Base-by-base conservation (phyloP, 2,329 filamentous ascomycete species). In the Podosphaera xanthii region DNA sequence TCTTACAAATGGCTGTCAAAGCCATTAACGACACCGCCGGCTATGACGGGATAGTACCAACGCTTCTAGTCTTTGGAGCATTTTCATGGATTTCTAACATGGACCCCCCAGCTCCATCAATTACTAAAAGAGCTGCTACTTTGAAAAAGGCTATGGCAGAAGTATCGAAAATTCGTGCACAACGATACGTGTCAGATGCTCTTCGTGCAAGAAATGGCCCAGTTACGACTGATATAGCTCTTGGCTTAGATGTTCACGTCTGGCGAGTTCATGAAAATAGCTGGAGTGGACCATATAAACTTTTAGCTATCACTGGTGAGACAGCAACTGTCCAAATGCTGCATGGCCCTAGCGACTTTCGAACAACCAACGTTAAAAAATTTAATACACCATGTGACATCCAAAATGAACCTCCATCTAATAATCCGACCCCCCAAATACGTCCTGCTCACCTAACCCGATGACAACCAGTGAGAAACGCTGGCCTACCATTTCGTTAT, bases 61-160 rank as follows among this genome's bases (percentile, higher is more conserved):
- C 33, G 9, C 52, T 55, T 2, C 33, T 55, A 55, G 52, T 22
- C 22, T 22, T 22, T 22, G 22, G 22, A 1, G 22, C 22, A 22
- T 22, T 22, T 22, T 1, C 22, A 9, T 1, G 52, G 9, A 55
- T 55, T 12, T 9, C 10, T 14, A 33, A 55, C 1, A 33, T 35
- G 22, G 33, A 2, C n/a, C n/a, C 38, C 44, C 36, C 30, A 12
- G n/a, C 38, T 22, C 35, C 49, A n/a, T 34, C 57, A 2, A 34
- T 54, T 35, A 46, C 5, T 3, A 44, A 58, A 53, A 1, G 57
- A 33, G 42, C 57, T 54, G 30, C n/a, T 14, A 40, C 60, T 12
- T 2, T 60, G 14, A 58, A 57, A 22, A 61, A 61, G 33, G 60
- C 59, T 10, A 58, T 59, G 44, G 59, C 35, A 2, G 58, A 61